Conservation (phyloP, 805 yeast species). For the Yamadazyma paraphyllophila region DNA sequence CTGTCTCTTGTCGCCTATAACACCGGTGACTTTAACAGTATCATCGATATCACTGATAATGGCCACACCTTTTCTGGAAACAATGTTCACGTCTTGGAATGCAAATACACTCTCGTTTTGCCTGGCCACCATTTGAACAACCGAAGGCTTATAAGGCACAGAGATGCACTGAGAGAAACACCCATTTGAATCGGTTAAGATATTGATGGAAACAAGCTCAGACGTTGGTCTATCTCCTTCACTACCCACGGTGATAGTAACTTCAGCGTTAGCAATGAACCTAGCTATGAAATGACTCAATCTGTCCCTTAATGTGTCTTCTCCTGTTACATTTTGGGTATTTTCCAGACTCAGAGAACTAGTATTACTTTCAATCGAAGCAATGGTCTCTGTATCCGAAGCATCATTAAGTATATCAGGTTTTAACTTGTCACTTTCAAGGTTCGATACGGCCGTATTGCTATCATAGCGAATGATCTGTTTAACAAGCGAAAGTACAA, state of each 20-base stretch:
- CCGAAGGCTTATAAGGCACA: slow-evolving; percentile 61
- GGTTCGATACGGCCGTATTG: slow-evolving; percentile 18
- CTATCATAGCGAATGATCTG: slow-evolving; percentile 52
- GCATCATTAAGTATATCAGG: slow-evolving; percentile 24
- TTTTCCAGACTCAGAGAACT: slow-evolving; percentile 1
- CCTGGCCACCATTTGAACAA: slow-evolving; percentile 49
- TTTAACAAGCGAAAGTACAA: slow-evolving; percentile 65
- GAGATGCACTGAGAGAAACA: slow-evolving; percentile 54
- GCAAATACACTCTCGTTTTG: slow-evolving; percentile 47
- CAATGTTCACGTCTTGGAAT: slow-evolving; percentile 44
- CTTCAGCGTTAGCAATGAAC: slow-evolving; percentile 55
- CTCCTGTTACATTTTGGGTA: slow-evolving; percentile 19
- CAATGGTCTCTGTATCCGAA: slow-evolving; percentile 23
- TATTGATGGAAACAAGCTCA: slow-evolving; percentile 25
- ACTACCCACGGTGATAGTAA: slow-evolving; percentile 57
- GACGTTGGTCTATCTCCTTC: slow-evolving; percentile 28
- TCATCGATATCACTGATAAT: slow-evolving; percentile 93
- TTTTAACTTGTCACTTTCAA: slow-evolving; percentile 25
- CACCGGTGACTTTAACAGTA: slow-evolving; percentile 88
- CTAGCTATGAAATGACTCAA: slow-evolving; percentile 69
- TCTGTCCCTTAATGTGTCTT: slow-evolving; percentile 58
- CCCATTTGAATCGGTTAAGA: slow-evolving; percentile 65
- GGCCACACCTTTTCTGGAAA: slow-evolving; percentile 54
- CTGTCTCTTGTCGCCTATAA: slow-evolving; percentile 81
- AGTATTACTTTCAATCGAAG: slow-evolving; percentile 12